These are phyloP conservation scores for Trifolium subterraneum DNA, from an alignment of 306 rosid genomes.

Conservation along the genomic window DNA sequence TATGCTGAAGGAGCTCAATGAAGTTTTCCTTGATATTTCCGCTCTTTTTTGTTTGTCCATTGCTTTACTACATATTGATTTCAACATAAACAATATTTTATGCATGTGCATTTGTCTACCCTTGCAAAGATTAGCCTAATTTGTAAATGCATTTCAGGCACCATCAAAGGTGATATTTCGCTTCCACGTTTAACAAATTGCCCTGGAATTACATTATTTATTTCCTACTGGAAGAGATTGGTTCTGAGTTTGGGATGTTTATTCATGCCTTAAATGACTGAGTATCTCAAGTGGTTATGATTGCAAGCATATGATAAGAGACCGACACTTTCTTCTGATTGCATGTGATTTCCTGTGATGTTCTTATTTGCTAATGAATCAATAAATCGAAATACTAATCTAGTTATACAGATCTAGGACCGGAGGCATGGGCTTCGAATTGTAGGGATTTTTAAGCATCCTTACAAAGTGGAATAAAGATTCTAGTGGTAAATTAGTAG, in stretches of 20 bases:
- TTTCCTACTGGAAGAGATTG: background rate
- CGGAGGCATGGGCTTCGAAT: constrained; percentile 10
- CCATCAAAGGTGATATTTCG: too few relatives aligned
- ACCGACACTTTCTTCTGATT: constrained; percentile 27
- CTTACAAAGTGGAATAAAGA: constrained; percentile 21
- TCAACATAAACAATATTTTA: too few relatives aligned
- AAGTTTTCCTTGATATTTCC: background rate
- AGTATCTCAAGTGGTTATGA: constrained; percentile 9
- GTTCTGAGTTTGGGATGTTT: constrained; percentile 8
- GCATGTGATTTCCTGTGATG: constrained; percentile 17
- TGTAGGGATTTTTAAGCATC: constrained; percentile 26
- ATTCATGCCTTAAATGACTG: constrained; percentile 17
- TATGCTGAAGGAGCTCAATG: background rate
- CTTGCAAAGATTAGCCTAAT: background rate
- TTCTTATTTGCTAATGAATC: constrained; percentile 21
- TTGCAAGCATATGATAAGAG: constrained; percentile 26
- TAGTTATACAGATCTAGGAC: constrained; percentile 34
- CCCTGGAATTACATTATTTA: too few relatives aligned
- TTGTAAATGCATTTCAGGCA: background rate
- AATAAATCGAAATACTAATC: constrained; percentile 34
- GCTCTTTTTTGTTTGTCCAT: too few relatives aligned
- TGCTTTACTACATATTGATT: too few relatives aligned
- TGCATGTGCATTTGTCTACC: constrained; percentile 17
- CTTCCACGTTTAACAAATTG: too few relatives aligned
- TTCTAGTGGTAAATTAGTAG: constrained; percentile 31